Base-by-base conservation (phyloP, 129 eudicot genomes). In the Lactuca saligna region DNA sequence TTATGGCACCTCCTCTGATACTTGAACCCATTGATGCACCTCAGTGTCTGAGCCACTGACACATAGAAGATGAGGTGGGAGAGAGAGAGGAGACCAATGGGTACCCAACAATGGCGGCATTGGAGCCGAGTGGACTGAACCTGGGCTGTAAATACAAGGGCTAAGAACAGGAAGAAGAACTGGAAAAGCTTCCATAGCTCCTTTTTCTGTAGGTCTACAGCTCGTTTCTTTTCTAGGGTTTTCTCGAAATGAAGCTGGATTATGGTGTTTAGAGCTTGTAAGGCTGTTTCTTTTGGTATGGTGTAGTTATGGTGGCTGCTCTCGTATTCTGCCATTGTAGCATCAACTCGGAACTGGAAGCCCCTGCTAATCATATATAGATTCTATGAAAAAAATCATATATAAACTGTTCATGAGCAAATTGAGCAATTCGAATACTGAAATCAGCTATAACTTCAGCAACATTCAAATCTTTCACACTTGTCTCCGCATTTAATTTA, bases 211-310 rank as follows among this genome's bases (percentile, higher is more conserved):
- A 72, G 91, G 75, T 94, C 99, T 0, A 94, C 93, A 0, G 99
- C 81, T 37, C 83, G 81, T 73, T 94, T 94, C 66, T 94, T 94
- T 59, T 94, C 99, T 0, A 94, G 95, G 87, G 99, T 94, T 74
- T 94, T 94, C 74, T 94, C 99, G 80, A 94, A 94, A 61, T 94
- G 99, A 82, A 94, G 99, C 20, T 90, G 99, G 76, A 94, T 94
- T 11, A 94, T 89, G 68, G 96, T 94, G 97, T 85, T 94, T 10
- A 94, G 74, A 37, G 99, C 90, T 78, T 94, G 99, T 7, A 94
- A 76, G 14, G 95, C 87, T 0, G 95, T 82, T 81, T 94, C 99
- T 69, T 85, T 89, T 29, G 89, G 75, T 61, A 88, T 82, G 48
- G 70, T 60, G 82, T 69, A 81, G 70, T 78, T 75, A 80, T 80